Evolutionary conservation across 139 green algal species (phyloP).

Genomic region (Chlamydomonas sp.): DNA sequence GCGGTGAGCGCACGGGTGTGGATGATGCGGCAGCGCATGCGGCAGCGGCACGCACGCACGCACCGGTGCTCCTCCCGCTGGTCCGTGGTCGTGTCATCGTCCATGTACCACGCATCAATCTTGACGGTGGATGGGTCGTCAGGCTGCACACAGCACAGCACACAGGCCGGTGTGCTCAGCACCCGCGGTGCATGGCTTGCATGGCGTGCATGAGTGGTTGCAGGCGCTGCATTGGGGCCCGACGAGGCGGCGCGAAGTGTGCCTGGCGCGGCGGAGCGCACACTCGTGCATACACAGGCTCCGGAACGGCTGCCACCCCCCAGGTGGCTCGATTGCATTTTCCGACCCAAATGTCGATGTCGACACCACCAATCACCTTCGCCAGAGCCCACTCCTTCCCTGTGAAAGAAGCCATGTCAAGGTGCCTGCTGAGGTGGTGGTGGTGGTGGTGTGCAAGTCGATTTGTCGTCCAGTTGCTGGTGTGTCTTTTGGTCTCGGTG

Average conservation of each 20-base stretch:
- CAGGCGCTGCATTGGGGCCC: not conserved
- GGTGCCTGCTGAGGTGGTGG: not conserved
- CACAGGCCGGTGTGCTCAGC: not conserved
- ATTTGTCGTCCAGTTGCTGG: too few relatives aligned
- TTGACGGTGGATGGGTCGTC: slow-evolving; percentile 32
- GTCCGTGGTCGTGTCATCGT: slow-evolving; percentile 54
- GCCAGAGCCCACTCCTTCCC: slow-evolving; percentile 36
- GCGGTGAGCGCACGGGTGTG: not conserved
- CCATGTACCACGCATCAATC: slow-evolving; percentile 86
- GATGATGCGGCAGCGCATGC: slow-evolving; percentile 4
- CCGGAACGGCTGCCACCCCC: too few relatives aligned
- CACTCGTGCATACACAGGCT: too few relatives aligned
- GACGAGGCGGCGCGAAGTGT: too few relatives aligned
- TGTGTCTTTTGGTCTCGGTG: too few relatives aligned
- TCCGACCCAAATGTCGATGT: too few relatives aligned
- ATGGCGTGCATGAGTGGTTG: not conserved
- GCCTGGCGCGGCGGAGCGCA: too few relatives aligned
- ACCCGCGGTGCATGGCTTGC: not conserved
- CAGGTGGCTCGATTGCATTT: too few relatives aligned
- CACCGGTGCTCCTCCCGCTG: slow-evolving; percentile 69
- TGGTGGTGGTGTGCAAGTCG: too few relatives aligned
- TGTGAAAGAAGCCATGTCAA: slow-evolving; percentile 20
- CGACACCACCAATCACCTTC: slow-evolving; percentile 31
- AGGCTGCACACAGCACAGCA: slow-evolving; percentile 40
- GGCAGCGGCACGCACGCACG: not conserved